These are phyloP conservation scores for Samsoniella hepiali DNA, from an alignment of 2,329 filamentous ascomycete species.

Conservation along the genomic window DNA sequence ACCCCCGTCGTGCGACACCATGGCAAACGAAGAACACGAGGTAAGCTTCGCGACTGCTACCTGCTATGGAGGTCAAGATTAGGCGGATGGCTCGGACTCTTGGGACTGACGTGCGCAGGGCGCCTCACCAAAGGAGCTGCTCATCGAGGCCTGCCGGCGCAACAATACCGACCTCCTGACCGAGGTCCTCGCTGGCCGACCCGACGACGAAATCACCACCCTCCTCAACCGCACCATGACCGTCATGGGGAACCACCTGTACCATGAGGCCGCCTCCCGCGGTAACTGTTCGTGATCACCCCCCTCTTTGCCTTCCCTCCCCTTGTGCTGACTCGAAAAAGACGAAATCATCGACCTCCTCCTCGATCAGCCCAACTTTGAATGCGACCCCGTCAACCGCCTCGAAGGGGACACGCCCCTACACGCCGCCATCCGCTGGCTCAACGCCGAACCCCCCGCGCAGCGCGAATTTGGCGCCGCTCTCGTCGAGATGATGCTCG, in stretches of 20 bases:
- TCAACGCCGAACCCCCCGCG: slow-evolving; percentile 63
- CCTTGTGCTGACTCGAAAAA: slow-evolving; percentile 30
- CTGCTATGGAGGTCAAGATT: too few relatives aligned
- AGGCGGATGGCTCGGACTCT: not conserved
- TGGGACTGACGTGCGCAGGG: slow-evolving; percentile 51
- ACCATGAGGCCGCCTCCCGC: slow-evolving; percentile 82
- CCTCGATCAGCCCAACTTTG: slow-evolving; percentile 78
- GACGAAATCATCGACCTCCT: slow-evolving; percentile 79
- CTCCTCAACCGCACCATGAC: slow-evolving; percentile 85
- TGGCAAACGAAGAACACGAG: slow-evolving; percentile 37
- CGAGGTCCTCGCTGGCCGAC: slow-evolving; percentile 64
- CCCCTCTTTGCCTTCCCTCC: not conserved
- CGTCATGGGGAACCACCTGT: slow-evolving; percentile 80
- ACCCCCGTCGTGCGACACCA: slow-evolving; percentile 14
- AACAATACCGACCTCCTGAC: slow-evolving; percentile 85
- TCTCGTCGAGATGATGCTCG: slow-evolving; percentile 76
- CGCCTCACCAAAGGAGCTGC: slow-evolving; percentile 77
- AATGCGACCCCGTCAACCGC: slow-evolving; percentile 75
- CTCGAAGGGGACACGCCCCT: slow-evolving; percentile 74
- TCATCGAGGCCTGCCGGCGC: slow-evolving; percentile 88
- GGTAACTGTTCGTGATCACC: slow-evolving; percentile 72
- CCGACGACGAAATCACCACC: slow-evolving; percentile 63
- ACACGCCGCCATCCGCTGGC: slow-evolving; percentile 73
- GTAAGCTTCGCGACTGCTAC: slow-evolving; percentile 23
- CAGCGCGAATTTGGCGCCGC: slow-evolving; percentile 63